Conservation (phyloP, 306 rosid genomes). For the Cicer cuneatum region DNA sequence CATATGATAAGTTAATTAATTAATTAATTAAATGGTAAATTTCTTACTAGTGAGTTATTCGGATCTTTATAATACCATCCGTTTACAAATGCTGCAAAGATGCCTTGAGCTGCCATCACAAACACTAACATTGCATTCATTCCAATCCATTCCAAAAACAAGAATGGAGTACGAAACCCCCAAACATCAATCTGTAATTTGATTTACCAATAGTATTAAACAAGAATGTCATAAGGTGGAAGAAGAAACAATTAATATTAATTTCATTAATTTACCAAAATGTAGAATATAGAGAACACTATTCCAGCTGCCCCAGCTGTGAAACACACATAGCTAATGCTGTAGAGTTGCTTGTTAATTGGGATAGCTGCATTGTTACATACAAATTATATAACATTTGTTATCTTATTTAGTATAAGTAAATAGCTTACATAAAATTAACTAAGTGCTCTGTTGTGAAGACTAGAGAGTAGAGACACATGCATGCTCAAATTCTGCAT, state of each 20-base stretch:
- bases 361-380: slow-evolving; percentile 72
- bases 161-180: slow-evolving; percentile 73
- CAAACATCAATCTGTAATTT: slow-evolving; percentile 72
- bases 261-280: slow-evolving; percentile 53
- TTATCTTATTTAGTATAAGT: not conserved
- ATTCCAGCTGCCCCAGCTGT: slow-evolving; percentile 86
- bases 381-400: not conserved
- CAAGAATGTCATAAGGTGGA: not conserved
- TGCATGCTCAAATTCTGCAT: too few relatives aligned
- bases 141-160: slow-evolving; percentile 91
- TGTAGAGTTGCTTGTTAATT: slow-evolving; percentile 86
- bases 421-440: too few relatives aligned
- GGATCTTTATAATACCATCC: slow-evolving; percentile 74
- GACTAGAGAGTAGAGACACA: too few relatives aligned
- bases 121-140: slow-evolving; percentile 92
- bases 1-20: not conserved
- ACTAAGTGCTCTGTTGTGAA: too few relatives aligned
- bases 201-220: not conserved
- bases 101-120: slow-evolving; percentile 86
- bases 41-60: slow-evolving; percentile 60
- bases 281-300: slow-evolving; percentile 75
- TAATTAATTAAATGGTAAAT: not conserved
- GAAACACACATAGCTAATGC: slow-evolving; percentile 89
- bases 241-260: not conserved
- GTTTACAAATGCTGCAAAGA: slow-evolving; percentile 85